Evolutionary conservation across 495 filamentous ascomycete species (phyloP).

Genomic region (Aspergillus funiculosus): DNA sequence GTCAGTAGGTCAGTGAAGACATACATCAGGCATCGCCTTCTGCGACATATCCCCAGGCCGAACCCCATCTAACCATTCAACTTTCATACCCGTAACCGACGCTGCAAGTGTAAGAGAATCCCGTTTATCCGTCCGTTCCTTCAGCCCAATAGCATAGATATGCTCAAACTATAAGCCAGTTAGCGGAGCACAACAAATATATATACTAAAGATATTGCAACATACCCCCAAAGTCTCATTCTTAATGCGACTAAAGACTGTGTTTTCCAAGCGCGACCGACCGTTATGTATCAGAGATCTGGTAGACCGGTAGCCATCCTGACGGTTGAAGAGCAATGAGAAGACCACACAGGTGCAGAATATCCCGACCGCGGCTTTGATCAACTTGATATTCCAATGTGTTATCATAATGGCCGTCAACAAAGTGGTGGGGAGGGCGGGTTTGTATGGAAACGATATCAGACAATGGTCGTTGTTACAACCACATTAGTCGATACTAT

Average conservation of each 20-base stretch:
- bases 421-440: no score
- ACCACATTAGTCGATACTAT: no score
- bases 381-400: constrained; percentile 11
- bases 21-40: constrained; percentile 25
- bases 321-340: constrained; percentile 9
- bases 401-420: constrained; percentile 6
- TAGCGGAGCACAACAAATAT: background rate
- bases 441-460: no score
- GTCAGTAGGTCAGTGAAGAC: no score
- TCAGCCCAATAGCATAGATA: constrained; percentile 57
- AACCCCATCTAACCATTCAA: constrained; percentile 51
- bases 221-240: constrained; percentile 29
- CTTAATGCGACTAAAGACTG: constrained; percentile 19
- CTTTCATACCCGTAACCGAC: constrained; percentile 44
- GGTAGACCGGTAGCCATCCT: constrained; percentile 15
- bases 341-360: constrained; percentile 11
- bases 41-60: constrained; percentile 17
- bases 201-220: background rate
- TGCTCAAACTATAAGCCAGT: constrained; percentile 24
- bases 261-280: constrained; percentile 15
- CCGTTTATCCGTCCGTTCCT: constrained; percentile 54
- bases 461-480: no score
- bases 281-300: constrained; percentile 12
- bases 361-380: constrained; percentile 8
- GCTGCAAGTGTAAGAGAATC: constrained; percentile 54